Base-by-base conservation (phyloP, 352 stramenopile species). In the Globisporangium radiosum region DNA sequence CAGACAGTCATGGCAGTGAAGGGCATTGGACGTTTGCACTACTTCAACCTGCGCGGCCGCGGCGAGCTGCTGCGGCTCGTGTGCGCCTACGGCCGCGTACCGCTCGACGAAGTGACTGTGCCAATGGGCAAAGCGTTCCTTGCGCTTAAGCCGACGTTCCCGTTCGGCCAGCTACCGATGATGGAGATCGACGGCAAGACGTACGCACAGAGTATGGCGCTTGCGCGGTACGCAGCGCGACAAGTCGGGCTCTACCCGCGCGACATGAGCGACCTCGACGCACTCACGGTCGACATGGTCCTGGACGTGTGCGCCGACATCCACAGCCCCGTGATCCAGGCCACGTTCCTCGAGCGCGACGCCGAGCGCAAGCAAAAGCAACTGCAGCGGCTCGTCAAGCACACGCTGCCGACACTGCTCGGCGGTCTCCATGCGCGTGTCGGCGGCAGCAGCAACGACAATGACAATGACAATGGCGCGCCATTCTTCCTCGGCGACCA, bases 11-110 rank as follows among this genome's bases (percentile, higher is more conserved):
- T 47, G 43, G 50, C 56, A n/a, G 8, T 38, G 13, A 17, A 8
- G 39, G 57, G 43, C 51, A 42, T 65, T 5, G 59, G 59, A 0
- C 57, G 62, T 2, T 60, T 85, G 43, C 59, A 65, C 42, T 85
- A 85, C 58, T 83, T 82, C 47, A 44, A 78, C 60, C 53, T 76
- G 49, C 64, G 72, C 17, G 75, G 60, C 36, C 72, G 75, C 48
- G 75, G 45, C 11, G 75, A 85, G 72, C 50, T 81, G 53, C 57
- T 75, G 11, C 70, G 75, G 11, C 65, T 85, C 15, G 55, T 73
- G 19, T 78, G 74, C 44, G 60, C 64, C 8, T 75, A 72, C 33
- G 75, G 73, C 3, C 51, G 66, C 38, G 55, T 83, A 47, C 65
- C 70, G 37, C 67, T 81, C 15, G 71, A 76, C 6, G 70, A 85